Percentiles rank a stretch among this genome's conserved stretches.
Evolutionary conservation across 148 eudicot genomes (phyloP).

Genomic region (Vaccinium myrtillus): DNA sequence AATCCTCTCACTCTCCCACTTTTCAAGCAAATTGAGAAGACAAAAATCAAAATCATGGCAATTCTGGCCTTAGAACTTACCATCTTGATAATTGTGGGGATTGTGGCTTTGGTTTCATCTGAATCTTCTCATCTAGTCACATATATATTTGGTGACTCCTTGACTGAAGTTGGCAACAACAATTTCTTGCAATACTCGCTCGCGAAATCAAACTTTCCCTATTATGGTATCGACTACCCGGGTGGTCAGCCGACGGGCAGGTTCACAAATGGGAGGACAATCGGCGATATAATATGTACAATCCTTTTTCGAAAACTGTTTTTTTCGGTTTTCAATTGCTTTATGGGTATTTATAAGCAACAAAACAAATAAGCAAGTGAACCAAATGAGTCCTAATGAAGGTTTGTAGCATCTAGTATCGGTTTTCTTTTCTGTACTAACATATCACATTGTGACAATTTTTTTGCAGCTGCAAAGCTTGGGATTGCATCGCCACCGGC

Average conservation of each 20-base stretch:
- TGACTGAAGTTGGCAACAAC: conserved; percentile 94
- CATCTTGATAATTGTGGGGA: conserved; percentile 11
- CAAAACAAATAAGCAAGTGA: too few relatives aligned
- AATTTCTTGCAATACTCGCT: conserved; percentile 69
- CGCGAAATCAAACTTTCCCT: conserved; percentile 76
- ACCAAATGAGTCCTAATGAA: too few relatives aligned
- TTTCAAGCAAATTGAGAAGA: background rate
- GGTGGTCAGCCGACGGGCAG: conserved; percentile 84
- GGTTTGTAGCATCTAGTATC: too few relatives aligned
- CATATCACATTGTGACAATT: too few relatives aligned
- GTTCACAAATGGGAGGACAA: conserved; percentile 88
- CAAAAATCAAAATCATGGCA: conserved; percentile 13
- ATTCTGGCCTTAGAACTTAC: conserved; percentile 1
- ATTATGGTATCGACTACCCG: conserved; percentile 66
- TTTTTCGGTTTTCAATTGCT: too few relatives aligned
- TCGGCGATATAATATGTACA: conserved; percentile 60
- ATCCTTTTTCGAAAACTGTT: background rate
- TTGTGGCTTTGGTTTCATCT: conserved; percentile 10
- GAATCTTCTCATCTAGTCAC: conserved; percentile 39
- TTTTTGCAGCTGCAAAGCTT: conserved; percentile 58
- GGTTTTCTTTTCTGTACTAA: too few relatives aligned
- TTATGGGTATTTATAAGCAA: too few relatives aligned
- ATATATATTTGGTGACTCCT: conserved; percentile 87
- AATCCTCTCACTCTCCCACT: conserved; percentile 7
- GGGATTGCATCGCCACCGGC: conserved; percentile 83